These are phyloP conservation scores for Dillenia suffruticosa DNA, from an alignment of 164 flowering plant species.

Conservation along the genomic window DNA sequence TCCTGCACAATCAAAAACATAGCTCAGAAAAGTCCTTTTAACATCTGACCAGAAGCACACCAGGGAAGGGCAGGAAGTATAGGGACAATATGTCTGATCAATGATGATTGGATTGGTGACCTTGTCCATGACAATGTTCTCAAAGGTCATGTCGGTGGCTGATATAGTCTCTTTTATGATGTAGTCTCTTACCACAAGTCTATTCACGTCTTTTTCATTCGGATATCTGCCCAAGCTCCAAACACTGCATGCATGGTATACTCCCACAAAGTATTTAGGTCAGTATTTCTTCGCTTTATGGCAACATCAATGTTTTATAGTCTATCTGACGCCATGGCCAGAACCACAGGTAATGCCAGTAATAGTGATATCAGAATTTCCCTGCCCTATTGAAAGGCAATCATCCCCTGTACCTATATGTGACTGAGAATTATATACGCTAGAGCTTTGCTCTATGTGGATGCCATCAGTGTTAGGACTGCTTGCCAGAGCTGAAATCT, in stretches of 20 bases:
- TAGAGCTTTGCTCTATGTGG: slow-evolving; percentile 46
- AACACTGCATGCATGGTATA: slow-evolving; percentile 24
- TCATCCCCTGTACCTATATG: slow-evolving; percentile 64
- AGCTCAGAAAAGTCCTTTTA: background rate
- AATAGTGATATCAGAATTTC: slow-evolving; percentile 43
- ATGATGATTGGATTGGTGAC: slow-evolving; percentile 64
- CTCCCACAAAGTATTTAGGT: background rate
- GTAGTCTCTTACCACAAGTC: slow-evolving; percentile 43
- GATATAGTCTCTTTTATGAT: slow-evolving; percentile 34
- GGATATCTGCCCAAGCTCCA: slow-evolving; percentile 61
- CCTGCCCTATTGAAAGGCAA: slow-evolving; percentile 66
- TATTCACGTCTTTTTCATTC: slow-evolving; percentile 45
- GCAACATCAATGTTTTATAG: too few relatives aligned
- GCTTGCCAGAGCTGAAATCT: slow-evolving; percentile 45
- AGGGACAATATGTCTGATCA: slow-evolving; percentile 59
- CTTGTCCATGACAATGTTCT: slow-evolving; percentile 51
- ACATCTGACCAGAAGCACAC: slow-evolving; percentile 11
- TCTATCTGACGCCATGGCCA: slow-evolving; percentile 72
- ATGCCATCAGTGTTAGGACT: slow-evolving; percentile 84
- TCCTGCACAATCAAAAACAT: slow-evolving; percentile 20
- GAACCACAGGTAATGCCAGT: slow-evolving; percentile 57
- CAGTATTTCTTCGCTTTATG: too few relatives aligned
- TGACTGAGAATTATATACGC: slow-evolving; percentile 27
- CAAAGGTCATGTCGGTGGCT: slow-evolving; percentile 53
- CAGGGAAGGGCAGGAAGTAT: slow-evolving; percentile 26